phyloP scores from a whole-genome alignment of 164 flowering plant species.

The Magnolia officinalis region DNA sequence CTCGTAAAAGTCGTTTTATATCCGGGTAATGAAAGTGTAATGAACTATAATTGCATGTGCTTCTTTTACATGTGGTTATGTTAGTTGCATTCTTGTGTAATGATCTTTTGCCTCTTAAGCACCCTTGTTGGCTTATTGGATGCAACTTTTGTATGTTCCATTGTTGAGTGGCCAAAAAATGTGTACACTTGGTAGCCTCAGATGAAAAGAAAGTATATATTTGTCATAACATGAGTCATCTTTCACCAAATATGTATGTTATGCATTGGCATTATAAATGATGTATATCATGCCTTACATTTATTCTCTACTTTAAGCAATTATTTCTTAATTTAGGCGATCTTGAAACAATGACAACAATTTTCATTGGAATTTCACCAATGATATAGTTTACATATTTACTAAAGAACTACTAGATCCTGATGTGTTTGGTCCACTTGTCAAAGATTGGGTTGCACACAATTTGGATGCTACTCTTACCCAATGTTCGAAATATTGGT shows the following conservation, averaged over 20 bases:
- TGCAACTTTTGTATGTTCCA: neutral
- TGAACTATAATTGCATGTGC: neutral
- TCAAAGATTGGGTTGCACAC: too few relatives aligned
- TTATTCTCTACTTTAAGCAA: too few relatives aligned
- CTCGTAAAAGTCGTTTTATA: slow-evolving; percentile 94
- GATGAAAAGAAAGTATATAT: neutral
- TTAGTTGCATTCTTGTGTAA: neutral
- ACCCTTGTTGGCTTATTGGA: neutral
- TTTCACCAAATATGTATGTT: neutral
- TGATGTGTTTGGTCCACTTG: too few relatives aligned
- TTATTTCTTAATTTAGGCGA: too few relatives aligned
- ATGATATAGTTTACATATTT: too few relatives aligned
- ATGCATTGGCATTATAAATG: too few relatives aligned
- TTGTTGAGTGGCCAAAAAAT: neutral
- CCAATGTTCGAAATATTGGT: too few relatives aligned
- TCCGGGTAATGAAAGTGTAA: slow-evolving; percentile 62
- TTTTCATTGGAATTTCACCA: too few relatives aligned
- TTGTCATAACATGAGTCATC: neutral
- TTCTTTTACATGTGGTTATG: neutral
- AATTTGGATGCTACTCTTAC: too few relatives aligned
- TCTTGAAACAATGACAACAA: too few relatives aligned
- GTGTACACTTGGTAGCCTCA: neutral
- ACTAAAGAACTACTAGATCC: too few relatives aligned
- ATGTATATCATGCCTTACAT: too few relatives aligned
- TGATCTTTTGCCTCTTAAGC: neutral